Evolutionary conservation across 306 rosid species (phyloP).

Genomic region (Senna siamea): DNA sequence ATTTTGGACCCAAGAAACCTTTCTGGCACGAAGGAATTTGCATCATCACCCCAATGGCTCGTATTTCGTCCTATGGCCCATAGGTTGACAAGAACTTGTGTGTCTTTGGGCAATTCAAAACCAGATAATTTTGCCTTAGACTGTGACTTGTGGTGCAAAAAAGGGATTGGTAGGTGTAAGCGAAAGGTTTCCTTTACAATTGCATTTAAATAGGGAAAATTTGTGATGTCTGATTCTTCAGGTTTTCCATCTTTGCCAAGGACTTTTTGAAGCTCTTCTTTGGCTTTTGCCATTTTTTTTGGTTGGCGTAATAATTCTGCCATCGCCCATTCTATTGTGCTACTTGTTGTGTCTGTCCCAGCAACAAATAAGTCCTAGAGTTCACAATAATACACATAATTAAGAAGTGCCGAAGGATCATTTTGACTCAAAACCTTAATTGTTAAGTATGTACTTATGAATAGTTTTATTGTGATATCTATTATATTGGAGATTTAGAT

Average conservation of each 20-base stretch:
- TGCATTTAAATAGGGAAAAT: neutral
- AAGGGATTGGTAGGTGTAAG: neutral
- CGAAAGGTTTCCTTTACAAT: neutral
- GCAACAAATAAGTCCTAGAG: neutral
- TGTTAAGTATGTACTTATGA: no score
- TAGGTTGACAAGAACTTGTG: neutral
- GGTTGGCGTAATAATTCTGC: neutral
- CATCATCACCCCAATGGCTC: neutral
- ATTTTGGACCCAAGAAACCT: slow-evolving; percentile 23
- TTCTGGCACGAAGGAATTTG: slow-evolving; percentile 35
- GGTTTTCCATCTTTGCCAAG: neutral
- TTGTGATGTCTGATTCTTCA: neutral
- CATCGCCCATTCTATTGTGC: neutral
- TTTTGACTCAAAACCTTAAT: no score
- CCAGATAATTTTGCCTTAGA: neutral
- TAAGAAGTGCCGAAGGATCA: no score
- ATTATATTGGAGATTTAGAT: no score
- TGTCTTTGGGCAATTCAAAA: slow-evolving; percentile 16
- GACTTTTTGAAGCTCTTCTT: neutral
- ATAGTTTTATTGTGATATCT: no score
- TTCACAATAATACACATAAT: neutral
- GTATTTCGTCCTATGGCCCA: slow-evolving; percentile 24
- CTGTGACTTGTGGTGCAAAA: slow-evolving; percentile 6
- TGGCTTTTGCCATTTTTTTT: neutral
- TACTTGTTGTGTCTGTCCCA: neutral